These are phyloP conservation scores for Nicotiana undulata DNA, from an alignment of 257 asterid genomes.

Conservation along the genomic window DNA sequence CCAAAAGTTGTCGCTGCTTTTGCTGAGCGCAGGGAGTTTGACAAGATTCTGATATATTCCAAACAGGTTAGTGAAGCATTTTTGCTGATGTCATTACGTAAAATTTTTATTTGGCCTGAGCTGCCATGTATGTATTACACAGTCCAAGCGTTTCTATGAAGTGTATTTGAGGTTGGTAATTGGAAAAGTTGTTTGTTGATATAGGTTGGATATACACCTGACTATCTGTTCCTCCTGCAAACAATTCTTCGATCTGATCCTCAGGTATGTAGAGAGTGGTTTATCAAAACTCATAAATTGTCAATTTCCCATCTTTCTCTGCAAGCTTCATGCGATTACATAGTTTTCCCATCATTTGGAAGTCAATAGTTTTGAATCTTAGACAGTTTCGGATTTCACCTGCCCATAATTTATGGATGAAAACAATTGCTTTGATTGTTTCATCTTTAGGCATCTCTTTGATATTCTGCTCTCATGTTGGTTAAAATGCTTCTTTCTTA, in stretches of 20 bases:
- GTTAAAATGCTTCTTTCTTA: constrained; percentile 1
- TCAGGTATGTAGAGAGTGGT: constrained; percentile 51
- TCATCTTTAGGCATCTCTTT: neutral
- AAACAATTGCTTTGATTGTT: neutral
- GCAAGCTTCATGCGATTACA: neutral
- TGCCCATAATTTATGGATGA: neutral
- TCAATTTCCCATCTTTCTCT: neutral
- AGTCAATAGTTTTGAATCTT: neutral
- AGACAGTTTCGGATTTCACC: neutral
- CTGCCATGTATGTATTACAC: neutral
- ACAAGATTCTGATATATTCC: constrained; percentile 92
- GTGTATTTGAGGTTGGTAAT: neutral
- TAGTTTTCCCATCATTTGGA: neutral
- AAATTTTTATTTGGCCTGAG: neutral
- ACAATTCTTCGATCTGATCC: constrained; percentile 98
- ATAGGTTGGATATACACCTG: constrained; percentile 98
- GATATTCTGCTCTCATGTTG: neutral
- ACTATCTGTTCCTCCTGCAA: constrained; percentile 95
- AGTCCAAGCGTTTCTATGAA: neutral
- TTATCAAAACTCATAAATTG: neutral
- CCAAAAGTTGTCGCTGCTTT: constrained; percentile 99
- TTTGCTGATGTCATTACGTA: neutral
- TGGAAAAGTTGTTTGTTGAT: constrained; percentile 13
- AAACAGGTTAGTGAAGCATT: constrained; percentile 60
- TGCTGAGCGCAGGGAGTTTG: constrained; percentile 98